phyloP scores from a whole-genome alignment of 768 basidiomycete genomes.

The Hebeloma cylindrosporum region DNA sequence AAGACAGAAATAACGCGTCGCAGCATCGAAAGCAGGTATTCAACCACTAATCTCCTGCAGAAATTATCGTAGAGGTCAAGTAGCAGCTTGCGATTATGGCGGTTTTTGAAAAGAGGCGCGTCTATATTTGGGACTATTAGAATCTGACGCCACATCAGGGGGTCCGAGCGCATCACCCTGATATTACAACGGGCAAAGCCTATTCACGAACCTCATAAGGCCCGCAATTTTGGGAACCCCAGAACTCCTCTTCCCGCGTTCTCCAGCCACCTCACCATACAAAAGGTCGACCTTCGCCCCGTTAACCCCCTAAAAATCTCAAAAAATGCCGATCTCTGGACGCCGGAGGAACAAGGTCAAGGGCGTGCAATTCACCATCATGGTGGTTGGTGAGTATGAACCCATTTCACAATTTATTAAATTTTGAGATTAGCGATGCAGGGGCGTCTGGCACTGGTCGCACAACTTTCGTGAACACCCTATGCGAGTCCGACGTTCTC shows the following conservation, averaged over 20 bases:
- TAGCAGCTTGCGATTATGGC: background rate
- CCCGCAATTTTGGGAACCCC: conserved; percentile 1
- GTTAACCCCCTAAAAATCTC: conserved; percentile 1
- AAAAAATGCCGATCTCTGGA: conserved; percentile 44
- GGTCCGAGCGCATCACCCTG: conserved; percentile 26
- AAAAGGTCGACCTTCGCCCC: background rate
- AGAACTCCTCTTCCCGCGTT: conserved; percentile 1
- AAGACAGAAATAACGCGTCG: background rate
- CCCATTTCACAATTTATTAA: conserved; percentile 4
- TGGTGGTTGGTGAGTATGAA: conserved; percentile 76
- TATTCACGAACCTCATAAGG: conserved; percentile 17
- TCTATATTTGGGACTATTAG: conserved; percentile 15
- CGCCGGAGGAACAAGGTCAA: conserved; percentile 80
- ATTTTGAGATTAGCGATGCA: conserved; percentile 29
- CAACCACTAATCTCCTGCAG: background rate
- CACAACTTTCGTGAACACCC: conserved; percentile 91
- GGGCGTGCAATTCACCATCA: conserved; percentile 86
- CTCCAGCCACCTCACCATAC: conserved; percentile 7
- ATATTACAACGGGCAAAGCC: conserved; percentile 19
- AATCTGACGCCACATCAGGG: conserved; percentile 13
- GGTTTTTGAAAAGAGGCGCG: background rate
- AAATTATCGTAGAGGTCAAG: background rate
- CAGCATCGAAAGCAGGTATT: background rate
- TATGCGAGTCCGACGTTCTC: conserved; percentile 79
- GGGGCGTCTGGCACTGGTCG: conserved; percentile 87